Base-by-base conservation (phyloP, 305 asterid genomes). In the Rubia tinctorum region DNA sequence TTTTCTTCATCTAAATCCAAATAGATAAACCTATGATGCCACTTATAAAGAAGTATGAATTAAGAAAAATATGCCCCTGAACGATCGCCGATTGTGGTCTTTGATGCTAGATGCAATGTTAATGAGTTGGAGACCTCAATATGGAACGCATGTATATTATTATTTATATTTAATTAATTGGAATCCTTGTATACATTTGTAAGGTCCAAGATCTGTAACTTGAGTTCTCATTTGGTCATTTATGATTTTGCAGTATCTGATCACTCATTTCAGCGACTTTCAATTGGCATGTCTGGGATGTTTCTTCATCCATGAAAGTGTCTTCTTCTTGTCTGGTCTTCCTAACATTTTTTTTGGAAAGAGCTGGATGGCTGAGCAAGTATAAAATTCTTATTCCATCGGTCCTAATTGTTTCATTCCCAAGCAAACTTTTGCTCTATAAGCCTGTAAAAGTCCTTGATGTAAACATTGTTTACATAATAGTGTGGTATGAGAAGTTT, bases 221-320 rank as follows among this genome's bases (percentile, higher is more conserved):
- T 56, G 59, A 27, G 56, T 45, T 27, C 34, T 60, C 23, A 69
- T 59, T 59, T 69, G 75, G 44, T 43, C 72, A 49, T 71, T 80
- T 64, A 68, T 77, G 59, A 79, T 78, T 80, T 75, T 89, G 93
- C 97, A 94, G 97, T 88, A 84, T 82, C 91, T 94, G 76, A 83
- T 91, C 78, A 88, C 89, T 77, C 85, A 83, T 79, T 94, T 89
- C 75, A 92, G 81, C 20, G 99, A 91, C 86, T 91, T 90, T 69
- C 98, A 94, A 83, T 81, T 94, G 89, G 97, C 97, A 68, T 89
- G 97, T 77, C 90, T 94, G 71, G 99, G 98, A 79, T 92, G 98
- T 78, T 94, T 94, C 88, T 83, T 90, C 75, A 84, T 94, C 79
- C 99, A 94, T 67, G 99, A 94, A 86, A 90, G 96, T 63, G 85